A percentile compares a stretch with the other conserved stretches of the same genome.
Conservation (phyloP, 1,139 yeast genomes). For the Arxiozyma heterogenica region DNA sequence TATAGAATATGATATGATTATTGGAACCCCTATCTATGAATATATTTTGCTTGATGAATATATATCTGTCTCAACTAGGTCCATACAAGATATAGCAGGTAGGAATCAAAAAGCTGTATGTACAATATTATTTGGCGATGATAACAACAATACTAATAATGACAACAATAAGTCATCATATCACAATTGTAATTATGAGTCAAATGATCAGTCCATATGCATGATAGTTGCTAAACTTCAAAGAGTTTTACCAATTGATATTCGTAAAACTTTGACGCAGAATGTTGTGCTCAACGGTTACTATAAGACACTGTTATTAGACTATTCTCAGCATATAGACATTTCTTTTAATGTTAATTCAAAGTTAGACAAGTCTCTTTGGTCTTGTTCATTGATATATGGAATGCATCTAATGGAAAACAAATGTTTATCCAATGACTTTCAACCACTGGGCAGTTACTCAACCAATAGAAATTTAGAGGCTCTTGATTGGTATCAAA, state of each 20-base stretch:
- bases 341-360: not conserved
- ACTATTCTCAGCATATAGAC: not conserved
- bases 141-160: not conserved
- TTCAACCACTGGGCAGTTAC: not conserved
- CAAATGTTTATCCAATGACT: not conserved
- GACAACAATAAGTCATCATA: too few relatives aligned
- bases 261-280: not conserved
- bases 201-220: not conserved
- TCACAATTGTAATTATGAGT: not conserved
- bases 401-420: not conserved
- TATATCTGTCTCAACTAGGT: not conserved
- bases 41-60: constrained; percentile 2
- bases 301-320: not conserved
- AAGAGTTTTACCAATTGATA: not conserved
- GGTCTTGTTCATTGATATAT: not conserved
- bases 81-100: not conserved
- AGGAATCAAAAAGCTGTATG: not conserved
- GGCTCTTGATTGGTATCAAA: constrained; percentile 6
- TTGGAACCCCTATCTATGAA: constrained; percentile 4
- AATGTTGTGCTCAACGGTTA: not conserved
- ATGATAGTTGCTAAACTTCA: not conserved
- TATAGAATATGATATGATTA: not conserved
- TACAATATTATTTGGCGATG: not conserved
- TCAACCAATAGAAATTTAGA: not conserved
- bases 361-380: not conserved